Evolutionary conservation across 2,329 filamentous ascomycete species (phyloP), one percentile per base, ranked within the genome.

Genomic region (Esteya vermicola): DNA sequence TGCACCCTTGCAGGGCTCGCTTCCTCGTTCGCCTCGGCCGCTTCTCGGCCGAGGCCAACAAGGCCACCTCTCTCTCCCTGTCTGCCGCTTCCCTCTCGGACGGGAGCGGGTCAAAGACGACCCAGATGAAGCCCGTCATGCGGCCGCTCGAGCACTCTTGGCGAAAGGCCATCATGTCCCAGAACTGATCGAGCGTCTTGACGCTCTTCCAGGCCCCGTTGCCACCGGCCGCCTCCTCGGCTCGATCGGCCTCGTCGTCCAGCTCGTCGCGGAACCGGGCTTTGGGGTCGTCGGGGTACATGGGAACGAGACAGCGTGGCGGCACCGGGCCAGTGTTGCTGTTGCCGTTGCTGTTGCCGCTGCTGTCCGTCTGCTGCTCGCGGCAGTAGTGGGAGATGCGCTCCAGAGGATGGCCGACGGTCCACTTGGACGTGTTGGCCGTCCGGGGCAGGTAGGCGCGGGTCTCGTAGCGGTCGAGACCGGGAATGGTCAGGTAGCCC

Each of bases 151-250:
- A 94, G 54, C 91, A 98, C 54, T 98, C 91, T 56, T 96, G 91
- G 42, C 91, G 71, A 54, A 84, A 96, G 0, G 88, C 81, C 89
- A 98, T 96, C 71, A 93, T 82, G 46, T 98, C 91, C 91, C 91
- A 98, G 53, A 98, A 98, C 49, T 88, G 78, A n/a, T 88, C 83
- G 31, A 98, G 63, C 0, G 77, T 82, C 54, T 72, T 79, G 20
- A 95, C 78, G 44, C 81, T 86, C 54, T 78, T 82, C 91, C 91
- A 98, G 42, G 74, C 68, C 0, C 82, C 82, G 4, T 64, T 61
- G 21, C 64, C n/a, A n/a, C n/a, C n/a, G n/a, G n/a, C n/a, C n/a
- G n/a, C 68, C 48, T 73, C 71, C 48, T 70, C 61, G 2, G 71
- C 65, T 23, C 74, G 73, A 1, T 73, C 69, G 0, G 83, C 69